A percentile compares a stretch with the other conserved stretches of the same genome.
Evolutionary conservation across 2,329 filamentous ascomycete species (phyloP).

Genomic region (Arthrobotrys conoides): DNA sequence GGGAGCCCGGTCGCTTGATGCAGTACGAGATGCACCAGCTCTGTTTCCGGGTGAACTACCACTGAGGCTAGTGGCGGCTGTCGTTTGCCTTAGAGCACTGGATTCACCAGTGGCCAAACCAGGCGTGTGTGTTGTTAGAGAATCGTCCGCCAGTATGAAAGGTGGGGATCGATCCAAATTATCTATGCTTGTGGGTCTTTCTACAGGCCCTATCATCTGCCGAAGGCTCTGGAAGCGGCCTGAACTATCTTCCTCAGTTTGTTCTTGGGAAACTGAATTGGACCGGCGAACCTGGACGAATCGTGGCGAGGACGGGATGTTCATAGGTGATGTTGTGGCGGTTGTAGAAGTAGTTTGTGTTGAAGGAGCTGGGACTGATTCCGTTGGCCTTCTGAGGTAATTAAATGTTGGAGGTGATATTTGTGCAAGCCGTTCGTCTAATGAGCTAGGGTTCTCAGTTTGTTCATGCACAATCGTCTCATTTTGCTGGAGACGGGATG

Average conservation of each 20-base stretch:
- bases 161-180: constrained; percentile 61
- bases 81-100: constrained; percentile 45
- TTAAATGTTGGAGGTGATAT: constrained; percentile 39
- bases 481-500: constrained; percentile 77
- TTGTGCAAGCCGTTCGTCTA: constrained; percentile 47
- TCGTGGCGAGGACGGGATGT: constrained; percentile 64
- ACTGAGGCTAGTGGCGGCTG: constrained; percentile 33
- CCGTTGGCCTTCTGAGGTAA: constrained; percentile 49
- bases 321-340: constrained; percentile 63
- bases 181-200: constrained; percentile 61
- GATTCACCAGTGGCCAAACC: constrained; percentile 59
- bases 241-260: constrained; percentile 41
- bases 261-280: constrained; percentile 62
- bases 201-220: constrained; percentile 56
- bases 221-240: constrained; percentile 57
- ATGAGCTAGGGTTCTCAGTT: constrained; percentile 40
- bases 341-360: constrained; percentile 45
- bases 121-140: constrained; percentile 61
- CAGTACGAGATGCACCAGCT: constrained; percentile 25
- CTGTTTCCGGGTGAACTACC: constrained; percentile 32
- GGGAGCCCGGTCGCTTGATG: constrained; percentile 45
- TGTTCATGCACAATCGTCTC: constrained; percentile 55
- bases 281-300: constrained; percentile 62
- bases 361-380: constrained; percentile 24
- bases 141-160: constrained; percentile 61